Evolutionary conservation across 2,329 filamentous ascomycete genomes (phyloP).

Genomic region (Aspergillus clavatus): DNA sequence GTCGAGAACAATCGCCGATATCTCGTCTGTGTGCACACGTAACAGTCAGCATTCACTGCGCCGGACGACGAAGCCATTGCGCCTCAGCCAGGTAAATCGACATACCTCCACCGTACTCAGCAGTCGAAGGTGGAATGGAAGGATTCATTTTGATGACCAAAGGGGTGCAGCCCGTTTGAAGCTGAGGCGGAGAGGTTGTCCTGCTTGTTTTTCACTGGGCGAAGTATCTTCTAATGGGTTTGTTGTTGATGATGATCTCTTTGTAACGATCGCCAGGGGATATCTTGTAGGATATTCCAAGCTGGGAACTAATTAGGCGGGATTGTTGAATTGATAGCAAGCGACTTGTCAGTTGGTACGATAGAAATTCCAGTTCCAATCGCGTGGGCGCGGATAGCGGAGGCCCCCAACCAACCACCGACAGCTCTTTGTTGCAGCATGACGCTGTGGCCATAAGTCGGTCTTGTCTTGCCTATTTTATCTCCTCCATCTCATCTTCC

Average conservation of each 20-base stretch:
- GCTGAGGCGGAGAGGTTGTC: constrained; percentile 1
- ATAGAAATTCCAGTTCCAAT: too few relatives aligned
- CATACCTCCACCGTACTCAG: constrained; percentile 48
- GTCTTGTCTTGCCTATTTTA: neutral
- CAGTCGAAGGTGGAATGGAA: constrained; percentile 42
- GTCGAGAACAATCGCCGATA: constrained; percentile 93
- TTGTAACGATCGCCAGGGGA: too few relatives aligned
- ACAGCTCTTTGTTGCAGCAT: neutral
- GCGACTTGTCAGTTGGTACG: too few relatives aligned
- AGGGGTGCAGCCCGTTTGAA: neutral
- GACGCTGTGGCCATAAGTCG: neutral
- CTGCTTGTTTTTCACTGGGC: neutral
- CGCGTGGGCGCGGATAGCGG: neutral
- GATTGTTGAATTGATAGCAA: too few relatives aligned
- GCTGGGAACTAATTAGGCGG: too few relatives aligned
- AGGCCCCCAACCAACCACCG: neutral
- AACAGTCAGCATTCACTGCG: constrained; percentile 5
- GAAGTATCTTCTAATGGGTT: too few relatives aligned
- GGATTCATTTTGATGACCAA: constrained; percentile 35
- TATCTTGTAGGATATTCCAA: neutral
- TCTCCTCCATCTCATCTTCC: neutral
- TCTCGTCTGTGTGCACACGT: constrained; percentile 66
- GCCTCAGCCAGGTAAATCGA: too few relatives aligned
- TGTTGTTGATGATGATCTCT: too few relatives aligned
- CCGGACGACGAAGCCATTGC: constrained; percentile 8